Conservation (phyloP, 75 land plant species). For the Cryptomeria japonica region DNA sequence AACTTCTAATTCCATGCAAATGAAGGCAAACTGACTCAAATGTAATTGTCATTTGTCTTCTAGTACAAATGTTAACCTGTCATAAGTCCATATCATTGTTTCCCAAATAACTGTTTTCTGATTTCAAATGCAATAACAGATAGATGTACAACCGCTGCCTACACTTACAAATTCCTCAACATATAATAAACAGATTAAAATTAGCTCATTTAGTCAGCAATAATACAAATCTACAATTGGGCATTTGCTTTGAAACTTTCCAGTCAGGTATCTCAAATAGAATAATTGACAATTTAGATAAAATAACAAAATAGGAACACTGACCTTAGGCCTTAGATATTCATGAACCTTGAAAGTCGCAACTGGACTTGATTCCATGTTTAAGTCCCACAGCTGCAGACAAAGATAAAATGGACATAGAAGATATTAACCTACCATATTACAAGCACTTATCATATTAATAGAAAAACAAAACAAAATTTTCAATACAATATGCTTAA, state of each 20-base stretch:
- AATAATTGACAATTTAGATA: not conserved
- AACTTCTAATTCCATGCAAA: not conserved
- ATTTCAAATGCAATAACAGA: too few relatives aligned
- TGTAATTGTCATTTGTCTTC: not conserved
- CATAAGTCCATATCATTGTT: not conserved
- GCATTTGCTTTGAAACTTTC: not conserved
- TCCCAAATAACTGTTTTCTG: not conserved
- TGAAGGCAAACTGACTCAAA: not conserved
- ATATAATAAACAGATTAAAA: not conserved
- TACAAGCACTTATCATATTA: not conserved
- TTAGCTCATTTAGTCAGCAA: not conserved
- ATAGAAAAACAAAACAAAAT: not conserved
- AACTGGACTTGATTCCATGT: constrained; percentile 79
- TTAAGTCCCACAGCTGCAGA: constrained; percentile 87
- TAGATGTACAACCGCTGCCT: too few relatives aligned
- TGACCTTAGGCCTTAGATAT: constrained; percentile 80
- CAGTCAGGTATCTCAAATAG: not conserved
- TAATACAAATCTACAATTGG: not conserved
- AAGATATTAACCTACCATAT: not conserved
- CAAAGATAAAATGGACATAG: not conserved
- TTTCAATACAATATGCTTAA: not conserved
- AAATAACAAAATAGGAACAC: not conserved
- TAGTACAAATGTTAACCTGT: not conserved
- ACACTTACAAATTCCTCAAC: not conserved
- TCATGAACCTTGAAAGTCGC: constrained; percentile 82